Evolutionary conservation across 306 rosid species (phyloP).

Genomic region (Cyamopsis tetragonoloba): DNA sequence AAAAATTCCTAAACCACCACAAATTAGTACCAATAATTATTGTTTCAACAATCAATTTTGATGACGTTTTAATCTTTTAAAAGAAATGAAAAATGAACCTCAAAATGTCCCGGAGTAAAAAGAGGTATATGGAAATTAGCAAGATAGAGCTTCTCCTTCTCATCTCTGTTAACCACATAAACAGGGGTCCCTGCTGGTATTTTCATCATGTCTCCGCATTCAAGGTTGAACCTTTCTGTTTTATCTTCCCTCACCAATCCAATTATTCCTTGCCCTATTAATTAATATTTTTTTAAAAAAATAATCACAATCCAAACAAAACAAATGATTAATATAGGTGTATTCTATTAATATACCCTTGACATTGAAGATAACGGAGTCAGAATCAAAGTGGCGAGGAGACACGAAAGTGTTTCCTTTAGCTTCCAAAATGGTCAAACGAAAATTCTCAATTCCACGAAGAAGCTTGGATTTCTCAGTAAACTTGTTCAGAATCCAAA

Average conservation of each 20-base stretch:
- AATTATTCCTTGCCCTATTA: constrained; percentile 48
- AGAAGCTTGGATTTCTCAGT: constrained; percentile 42
- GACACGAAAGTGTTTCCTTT: constrained; percentile 39
- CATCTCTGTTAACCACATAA: constrained; percentile 58
- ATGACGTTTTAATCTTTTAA: no score
- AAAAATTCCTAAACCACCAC: constrained; percentile 39
- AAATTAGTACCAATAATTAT: no score
- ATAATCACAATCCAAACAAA: no score
- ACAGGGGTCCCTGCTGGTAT: constrained; percentile 57
- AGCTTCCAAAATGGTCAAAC: constrained; percentile 48
- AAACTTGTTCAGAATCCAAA: constrained; percentile 44
- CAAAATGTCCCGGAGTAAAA: constrained; percentile 40
- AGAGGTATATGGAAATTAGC: constrained; percentile 36
- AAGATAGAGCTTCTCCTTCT: constrained; percentile 44
- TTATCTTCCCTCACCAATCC: constrained; percentile 41
- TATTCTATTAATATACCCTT: constrained; percentile 46
- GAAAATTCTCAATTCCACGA: constrained; percentile 48
- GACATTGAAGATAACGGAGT: constrained; percentile 38
- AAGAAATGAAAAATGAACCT: constrained; percentile 37
- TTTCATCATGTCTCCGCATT: constrained; percentile 50
- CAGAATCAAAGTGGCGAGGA: constrained; percentile 61
- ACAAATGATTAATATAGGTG: no score
- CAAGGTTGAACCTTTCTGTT: constrained; percentile 44
- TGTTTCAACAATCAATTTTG: no score
- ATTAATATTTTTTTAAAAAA: no score